Conservation (phyloP, 1,139 yeast genomes). For the Arxiozyma slooffiae region DNA sequence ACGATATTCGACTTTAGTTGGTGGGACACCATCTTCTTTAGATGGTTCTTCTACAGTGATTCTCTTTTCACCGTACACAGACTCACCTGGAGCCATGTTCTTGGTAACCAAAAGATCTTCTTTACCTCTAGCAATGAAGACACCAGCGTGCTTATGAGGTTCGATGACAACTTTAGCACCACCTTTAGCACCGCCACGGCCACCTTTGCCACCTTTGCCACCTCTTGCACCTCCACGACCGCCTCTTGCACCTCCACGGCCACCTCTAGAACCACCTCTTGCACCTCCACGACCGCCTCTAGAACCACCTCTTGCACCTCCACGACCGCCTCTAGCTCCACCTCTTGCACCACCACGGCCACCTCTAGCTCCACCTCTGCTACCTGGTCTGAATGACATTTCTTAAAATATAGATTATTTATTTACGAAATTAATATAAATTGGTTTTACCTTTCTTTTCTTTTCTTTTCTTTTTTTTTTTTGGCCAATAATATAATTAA, state of each 20-base stretch:
- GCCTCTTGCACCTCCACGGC: conserved; percentile 40
- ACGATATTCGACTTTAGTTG: conserved; percentile 96
- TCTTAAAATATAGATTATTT: conserved; percentile 6
- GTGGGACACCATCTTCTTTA: conserved; percentile 74
- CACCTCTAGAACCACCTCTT: conserved; percentile 45
- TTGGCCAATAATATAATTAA: neutral
- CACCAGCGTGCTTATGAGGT: conserved; percentile 97
- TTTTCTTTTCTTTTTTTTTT: neutral
- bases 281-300: too few species aligned
- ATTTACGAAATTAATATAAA: neutral
- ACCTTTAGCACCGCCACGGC: conserved; percentile 71
- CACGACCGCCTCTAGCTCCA: conserved; percentile 35
- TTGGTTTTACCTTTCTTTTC: too few species aligned
- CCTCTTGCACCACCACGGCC: conserved; percentile 36
- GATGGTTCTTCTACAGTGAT: conserved; percentile 86
- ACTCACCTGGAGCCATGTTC: conserved; percentile 96
- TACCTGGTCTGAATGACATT: conserved; percentile 51
- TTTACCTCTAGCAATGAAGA: conserved; percentile 98
- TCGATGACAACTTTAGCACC: conserved; percentile 96
- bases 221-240: conserved; percentile 46
- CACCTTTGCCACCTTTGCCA: conserved; percentile 54
- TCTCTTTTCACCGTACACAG: conserved; percentile 97
- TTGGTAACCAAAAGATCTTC: conserved; percentile 96
- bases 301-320: too few species aligned
- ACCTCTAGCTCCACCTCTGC: conserved; percentile 37